Evolutionary conservation across 1,284 basidiomycete species (phyloP), one percentile per base, ranked within the genome.

Genomic region (Cutaneotrichosporon cutaneum): DNA sequence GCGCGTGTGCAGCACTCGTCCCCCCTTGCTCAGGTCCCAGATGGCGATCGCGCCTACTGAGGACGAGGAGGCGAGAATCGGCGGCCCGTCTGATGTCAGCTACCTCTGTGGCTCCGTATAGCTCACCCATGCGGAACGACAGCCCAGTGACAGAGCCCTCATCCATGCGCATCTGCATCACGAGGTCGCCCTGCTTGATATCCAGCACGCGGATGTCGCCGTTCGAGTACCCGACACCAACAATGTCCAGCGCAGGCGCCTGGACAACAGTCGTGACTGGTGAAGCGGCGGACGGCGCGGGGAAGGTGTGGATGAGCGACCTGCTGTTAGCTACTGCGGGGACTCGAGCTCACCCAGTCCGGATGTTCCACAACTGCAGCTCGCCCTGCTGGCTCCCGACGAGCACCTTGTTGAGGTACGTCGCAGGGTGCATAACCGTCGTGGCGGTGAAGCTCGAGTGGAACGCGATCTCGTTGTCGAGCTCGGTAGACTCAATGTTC

Each of bases 401-500:
- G 1, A 99, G 82, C 1, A 99, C 84, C 81, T 99, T 99, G 83
- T 99, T 98, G 58, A 99, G 80, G 78, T 99, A 99, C 4, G 96
- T 99, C 1, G 93, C 89, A 0, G 96, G 96, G 77, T 99, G 96
- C 7, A 97, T 82, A 32, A 97, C 80, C 21, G 83, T 84, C 11
- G 87, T 90, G 10, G 95, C 94, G 1, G 87, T 89, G 76, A 98
- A 98, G 6, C 69, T 66, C 4, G 69, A 59, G 60, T 77, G 77
- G 67, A 80, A 94, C 56, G 87, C 82, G 52, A 96, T 85, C 11
- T 77, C 70, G 55, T 76, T 77, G 48, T 69, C 64, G 14, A 77
- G 60, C 30, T 74, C 77, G 72, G 59, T 27, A 30, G 22, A 59
- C n/a, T 82, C 78, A 13, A 84, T 83, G 70, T 90, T 86, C 92